Evolutionary conservation across 1,284 basidiomycete genomes (phyloP).

Genomic region (Melampsora americana): DNA sequence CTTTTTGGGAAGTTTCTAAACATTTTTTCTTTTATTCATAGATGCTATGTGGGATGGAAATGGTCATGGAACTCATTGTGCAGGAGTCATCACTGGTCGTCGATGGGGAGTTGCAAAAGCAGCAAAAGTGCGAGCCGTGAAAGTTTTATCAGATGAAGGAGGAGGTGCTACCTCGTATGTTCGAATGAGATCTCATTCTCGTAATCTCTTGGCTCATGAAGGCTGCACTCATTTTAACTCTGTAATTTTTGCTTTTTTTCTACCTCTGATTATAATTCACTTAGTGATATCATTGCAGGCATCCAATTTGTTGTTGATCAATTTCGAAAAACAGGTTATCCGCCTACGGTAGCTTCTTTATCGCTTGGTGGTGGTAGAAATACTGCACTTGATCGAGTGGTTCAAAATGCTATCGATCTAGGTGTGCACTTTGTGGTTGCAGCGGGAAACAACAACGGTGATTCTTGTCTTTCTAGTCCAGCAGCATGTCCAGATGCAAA

Average conservation of each 20-base stretch:
- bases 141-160: constrained; percentile 46
- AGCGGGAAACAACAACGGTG: constrained; percentile 45
- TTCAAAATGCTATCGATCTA: constrained; percentile 41
- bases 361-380: constrained; percentile 44
- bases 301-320: constrained; percentile 43
- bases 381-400: constrained; percentile 44
- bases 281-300: constrained; percentile 44
- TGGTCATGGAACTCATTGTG: constrained; percentile 56
- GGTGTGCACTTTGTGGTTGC: constrained; percentile 46
- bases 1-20: not conserved
- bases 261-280: not conserved
- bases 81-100: constrained; percentile 46
- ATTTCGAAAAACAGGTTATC: constrained; percentile 41
- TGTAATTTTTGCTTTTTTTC: not conserved
- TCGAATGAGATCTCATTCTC: not conserved
- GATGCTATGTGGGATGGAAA: constrained; percentile 49
- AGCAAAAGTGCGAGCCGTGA: constrained; percentile 46
- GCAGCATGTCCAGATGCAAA: constrained; percentile 36
- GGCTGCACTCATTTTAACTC: not conserved
- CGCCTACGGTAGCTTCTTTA: constrained; percentile 45
- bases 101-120: constrained; percentile 47
- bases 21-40: not conserved
- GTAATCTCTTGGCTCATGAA: not conserved
- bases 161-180: constrained; percentile 44
- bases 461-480: constrained; percentile 46